These are phyloP conservation scores for Chaetomiaceae sp. DNA, from an alignment of 2,329 filamentous ascomycete species.

Conservation along the genomic window DNA sequence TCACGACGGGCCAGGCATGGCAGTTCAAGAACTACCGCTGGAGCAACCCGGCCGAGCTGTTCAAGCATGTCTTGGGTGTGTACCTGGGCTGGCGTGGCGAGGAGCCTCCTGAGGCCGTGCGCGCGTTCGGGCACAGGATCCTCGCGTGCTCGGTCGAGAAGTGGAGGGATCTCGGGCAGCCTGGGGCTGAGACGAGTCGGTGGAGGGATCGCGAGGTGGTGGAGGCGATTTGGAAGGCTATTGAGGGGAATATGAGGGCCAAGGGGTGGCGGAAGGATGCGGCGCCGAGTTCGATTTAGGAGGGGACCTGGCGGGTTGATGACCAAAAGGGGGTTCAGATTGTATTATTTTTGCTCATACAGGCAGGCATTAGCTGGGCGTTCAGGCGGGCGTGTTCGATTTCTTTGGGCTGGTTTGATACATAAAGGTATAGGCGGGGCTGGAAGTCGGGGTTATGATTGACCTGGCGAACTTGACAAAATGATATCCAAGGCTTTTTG, in stretches of 20 bases:
- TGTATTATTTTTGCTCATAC: slow-evolving; percentile 4
- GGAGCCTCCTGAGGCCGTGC: slow-evolving; percentile 69
- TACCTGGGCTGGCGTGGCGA: slow-evolving; percentile 92
- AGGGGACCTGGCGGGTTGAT: not conserved
- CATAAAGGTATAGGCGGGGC: not conserved
- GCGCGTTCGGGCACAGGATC: slow-evolving; percentile 81
- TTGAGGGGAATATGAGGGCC: slow-evolving; percentile 81
- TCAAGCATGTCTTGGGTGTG: slow-evolving; percentile 80
- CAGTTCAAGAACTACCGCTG: slow-evolving; percentile 99
- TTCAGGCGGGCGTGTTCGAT: slow-evolving; percentile 1
- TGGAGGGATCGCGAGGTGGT: slow-evolving; percentile 93
- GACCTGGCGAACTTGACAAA: not conserved
- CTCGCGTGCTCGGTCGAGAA: slow-evolving; percentile 77
- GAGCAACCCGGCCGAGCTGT: slow-evolving; percentile 82
- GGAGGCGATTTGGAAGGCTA: slow-evolving; percentile 83
- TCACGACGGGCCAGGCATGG: slow-evolving; percentile 96
- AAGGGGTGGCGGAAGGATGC: slow-evolving; percentile 78
- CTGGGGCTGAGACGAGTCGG: slow-evolving; percentile 47
- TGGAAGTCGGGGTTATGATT: not conserved
- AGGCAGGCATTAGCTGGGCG: slow-evolving; percentile 13
- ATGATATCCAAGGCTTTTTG: not conserved
- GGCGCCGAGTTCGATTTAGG: slow-evolving; percentile 50
- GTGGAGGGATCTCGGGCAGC: slow-evolving; percentile 55
- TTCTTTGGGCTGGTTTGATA: not conserved
- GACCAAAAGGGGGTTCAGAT: not conserved